Percentiles rank a stretch among this genome's conserved stretches.
These are phyloP conservation scores for Thalassiosira hispida DNA, from an alignment of 352 stramenopile species.

Conservation along the genomic window DNA sequence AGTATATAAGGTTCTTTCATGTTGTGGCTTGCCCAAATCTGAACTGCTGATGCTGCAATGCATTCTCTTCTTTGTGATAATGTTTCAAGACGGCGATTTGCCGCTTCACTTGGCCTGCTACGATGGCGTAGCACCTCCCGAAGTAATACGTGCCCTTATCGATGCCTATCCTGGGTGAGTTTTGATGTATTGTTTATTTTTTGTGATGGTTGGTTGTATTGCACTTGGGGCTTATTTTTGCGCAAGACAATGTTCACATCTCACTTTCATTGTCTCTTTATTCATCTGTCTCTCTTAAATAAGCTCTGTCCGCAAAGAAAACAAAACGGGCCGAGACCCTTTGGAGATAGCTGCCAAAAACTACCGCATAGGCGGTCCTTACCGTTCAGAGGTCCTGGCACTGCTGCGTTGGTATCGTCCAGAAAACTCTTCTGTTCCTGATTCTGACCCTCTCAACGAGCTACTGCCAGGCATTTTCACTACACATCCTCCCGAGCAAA, in stretches of 20 bases:
- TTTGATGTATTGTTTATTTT: too few relatives aligned
- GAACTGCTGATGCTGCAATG: not conserved
- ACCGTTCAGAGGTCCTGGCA: slow-evolving; percentile 25
- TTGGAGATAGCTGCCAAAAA: slow-evolving; percentile 47
- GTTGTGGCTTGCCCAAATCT: not conserved
- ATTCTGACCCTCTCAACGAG: not conserved
- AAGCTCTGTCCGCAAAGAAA: slow-evolving; percentile 26
- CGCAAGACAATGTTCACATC: too few relatives aligned
- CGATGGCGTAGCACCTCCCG: slow-evolving; percentile 27
- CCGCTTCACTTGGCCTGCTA: slow-evolving; percentile 48
- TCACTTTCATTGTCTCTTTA: too few relatives aligned
- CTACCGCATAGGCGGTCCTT: slow-evolving; percentile 31
- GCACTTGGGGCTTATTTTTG: too few relatives aligned
- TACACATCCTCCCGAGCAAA: slow-evolving; percentile 23
- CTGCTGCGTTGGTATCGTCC: slow-evolving; percentile 35
- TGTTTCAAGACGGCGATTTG: slow-evolving; percentile 23
- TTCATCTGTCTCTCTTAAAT: too few relatives aligned
- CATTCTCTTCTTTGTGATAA: not conserved
- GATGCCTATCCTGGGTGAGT: slow-evolving; percentile 36
- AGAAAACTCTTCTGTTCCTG: not conserved
- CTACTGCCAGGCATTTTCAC: slow-evolving; percentile 26
- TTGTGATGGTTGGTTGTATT: too few relatives aligned
- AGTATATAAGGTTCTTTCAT: not conserved
- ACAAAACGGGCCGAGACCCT: slow-evolving; percentile 31
- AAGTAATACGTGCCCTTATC: slow-evolving; percentile 39